Evolutionary conservation across 495 filamentous ascomycete genomes (phyloP).

Genomic region (Trichodelitschia bisporula): DNA sequence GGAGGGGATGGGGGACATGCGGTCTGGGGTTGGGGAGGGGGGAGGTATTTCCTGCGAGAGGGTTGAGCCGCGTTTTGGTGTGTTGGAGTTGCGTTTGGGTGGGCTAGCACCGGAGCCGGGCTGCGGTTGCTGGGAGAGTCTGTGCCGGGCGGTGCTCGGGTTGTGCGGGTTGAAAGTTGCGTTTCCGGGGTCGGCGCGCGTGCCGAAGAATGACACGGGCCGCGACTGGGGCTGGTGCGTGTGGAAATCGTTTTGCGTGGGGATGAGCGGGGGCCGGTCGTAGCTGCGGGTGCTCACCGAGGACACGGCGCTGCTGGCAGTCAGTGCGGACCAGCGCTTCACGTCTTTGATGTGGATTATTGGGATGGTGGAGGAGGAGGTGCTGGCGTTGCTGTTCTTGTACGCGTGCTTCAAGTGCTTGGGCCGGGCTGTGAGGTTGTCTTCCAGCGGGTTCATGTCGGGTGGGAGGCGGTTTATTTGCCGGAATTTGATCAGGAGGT

Average conservation of each 20-base stretch:
- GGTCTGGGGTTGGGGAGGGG: neutral
- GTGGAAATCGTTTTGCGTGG: neutral
- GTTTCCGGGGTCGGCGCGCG: slow-evolving; percentile 33
- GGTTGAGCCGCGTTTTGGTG: neutral
- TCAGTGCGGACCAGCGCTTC: slow-evolving; percentile 4
- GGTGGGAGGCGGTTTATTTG: slow-evolving; percentile 60
- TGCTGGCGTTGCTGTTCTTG: slow-evolving; percentile 39
- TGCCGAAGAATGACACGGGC: slow-evolving; percentile 53
- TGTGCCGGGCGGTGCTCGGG: slow-evolving; percentile 15
- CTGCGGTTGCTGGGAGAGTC: slow-evolving; percentile 20
- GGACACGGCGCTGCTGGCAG: slow-evolving; percentile 1
- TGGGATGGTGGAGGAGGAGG: slow-evolving; percentile 34
- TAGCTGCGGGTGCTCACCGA: slow-evolving; percentile 1
- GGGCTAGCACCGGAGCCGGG: neutral
- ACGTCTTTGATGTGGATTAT: slow-evolving; percentile 7
- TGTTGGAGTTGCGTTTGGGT: neutral
- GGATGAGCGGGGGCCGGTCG: neutral
- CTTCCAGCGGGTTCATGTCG: slow-evolving; percentile 79
- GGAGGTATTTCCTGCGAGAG: neutral
- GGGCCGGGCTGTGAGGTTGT: slow-evolving; percentile 41
- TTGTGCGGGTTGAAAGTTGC: slow-evolving; percentile 21
- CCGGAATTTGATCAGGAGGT: slow-evolving; percentile 48
- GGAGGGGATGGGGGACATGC: neutral
- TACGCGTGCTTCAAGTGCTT: slow-evolving; percentile 30
- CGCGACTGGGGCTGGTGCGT: neutral